Evolutionary conservation across 257 asterid species (phyloP).

Genomic region (Coffea eugenioides): DNA sequence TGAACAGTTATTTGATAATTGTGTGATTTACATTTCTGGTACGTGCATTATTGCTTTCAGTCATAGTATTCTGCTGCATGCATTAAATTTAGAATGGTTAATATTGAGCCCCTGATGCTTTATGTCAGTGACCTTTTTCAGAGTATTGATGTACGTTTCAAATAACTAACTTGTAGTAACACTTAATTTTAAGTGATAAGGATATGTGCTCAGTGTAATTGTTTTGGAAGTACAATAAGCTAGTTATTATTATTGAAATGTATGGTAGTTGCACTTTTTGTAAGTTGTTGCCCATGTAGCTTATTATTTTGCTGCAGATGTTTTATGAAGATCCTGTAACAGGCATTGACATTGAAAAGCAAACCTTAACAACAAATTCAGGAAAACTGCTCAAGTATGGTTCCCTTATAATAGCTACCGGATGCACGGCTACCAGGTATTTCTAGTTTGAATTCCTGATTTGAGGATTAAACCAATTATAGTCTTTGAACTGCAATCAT

Average conservation of each 20-base stretch:
- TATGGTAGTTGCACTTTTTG: neutral
- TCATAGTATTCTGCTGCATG: neutral
- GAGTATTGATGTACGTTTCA: too few relatives aligned
- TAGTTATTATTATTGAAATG: neutral
- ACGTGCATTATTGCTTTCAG: neutral
- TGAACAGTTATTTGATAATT: neutral
- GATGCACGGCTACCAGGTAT: constrained; percentile 47
- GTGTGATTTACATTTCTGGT: neutral
- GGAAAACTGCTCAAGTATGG: constrained; percentile 53
- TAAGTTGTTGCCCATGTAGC: neutral
- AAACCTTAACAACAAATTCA: constrained; percentile 41
- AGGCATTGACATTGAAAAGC: constrained; percentile 39
- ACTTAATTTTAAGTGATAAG: neutral
- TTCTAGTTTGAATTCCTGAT: neutral
- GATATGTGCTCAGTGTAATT: neutral
- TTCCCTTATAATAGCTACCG: constrained; percentile 48
- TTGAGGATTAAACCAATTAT: neutral
- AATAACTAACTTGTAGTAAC: neutral
- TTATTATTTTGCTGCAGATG: constrained; percentile 26
- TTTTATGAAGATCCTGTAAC: constrained; percentile 50
- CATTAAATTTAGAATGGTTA: neutral
- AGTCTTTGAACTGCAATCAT: neutral
- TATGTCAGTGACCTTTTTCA: too few relatives aligned
- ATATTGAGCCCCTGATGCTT: neutral
- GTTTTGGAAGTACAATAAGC: neutral